Percentiles rank a stretch among this genome's conserved stretches.
phyloP scores from a whole-genome alignment of 2,329 filamentous ascomycete genomes.

The Malbranchea zuffiana region DNA sequence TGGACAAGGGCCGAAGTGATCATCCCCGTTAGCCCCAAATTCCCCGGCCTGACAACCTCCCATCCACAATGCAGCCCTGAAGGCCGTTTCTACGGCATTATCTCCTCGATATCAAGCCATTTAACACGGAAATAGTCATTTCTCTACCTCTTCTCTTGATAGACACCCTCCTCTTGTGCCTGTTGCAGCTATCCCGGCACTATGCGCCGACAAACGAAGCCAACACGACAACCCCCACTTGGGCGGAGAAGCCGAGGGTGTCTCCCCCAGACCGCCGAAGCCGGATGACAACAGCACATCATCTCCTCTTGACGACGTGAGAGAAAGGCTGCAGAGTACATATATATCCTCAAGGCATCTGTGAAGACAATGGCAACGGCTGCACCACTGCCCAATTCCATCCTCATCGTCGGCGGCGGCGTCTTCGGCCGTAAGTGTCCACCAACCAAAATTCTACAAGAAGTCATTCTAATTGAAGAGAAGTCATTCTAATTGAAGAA shows the following conservation, averaged over 20 bases:
- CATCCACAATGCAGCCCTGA: too few relatives aligned
- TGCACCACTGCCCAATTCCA: slow-evolving; percentile 24
- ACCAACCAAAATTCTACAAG: neutral
- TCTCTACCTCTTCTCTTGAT: too few relatives aligned
- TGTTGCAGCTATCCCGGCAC: slow-evolving; percentile 1
- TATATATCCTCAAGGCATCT: too few relatives aligned
- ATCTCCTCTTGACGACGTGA: neutral
- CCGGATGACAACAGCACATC: neutral
- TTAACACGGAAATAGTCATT: too few relatives aligned
- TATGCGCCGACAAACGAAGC: neutral
- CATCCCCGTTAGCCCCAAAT: too few relatives aligned
- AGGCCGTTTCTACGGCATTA: too few relatives aligned
- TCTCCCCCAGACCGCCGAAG: too few relatives aligned
- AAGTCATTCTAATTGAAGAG: slow-evolving; percentile 1
- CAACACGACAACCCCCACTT: neutral
- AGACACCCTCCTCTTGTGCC: too few relatives aligned
- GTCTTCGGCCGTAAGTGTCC: slow-evolving; percentile 33
- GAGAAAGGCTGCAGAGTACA: neutral
- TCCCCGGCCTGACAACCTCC: too few relatives aligned
- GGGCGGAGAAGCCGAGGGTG: too few relatives aligned
- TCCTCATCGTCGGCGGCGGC: slow-evolving; percentile 34
- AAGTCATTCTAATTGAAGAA: neutral
- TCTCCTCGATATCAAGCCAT: too few relatives aligned
- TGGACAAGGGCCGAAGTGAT: too few relatives aligned
- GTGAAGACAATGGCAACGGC: slow-evolving; percentile 5